Evolutionary conservation across 2,329 filamentous ascomycete genomes (phyloP), one percentile per base, ranked within the genome.

Genomic region (Fonsecaea multimorphosa): DNA sequence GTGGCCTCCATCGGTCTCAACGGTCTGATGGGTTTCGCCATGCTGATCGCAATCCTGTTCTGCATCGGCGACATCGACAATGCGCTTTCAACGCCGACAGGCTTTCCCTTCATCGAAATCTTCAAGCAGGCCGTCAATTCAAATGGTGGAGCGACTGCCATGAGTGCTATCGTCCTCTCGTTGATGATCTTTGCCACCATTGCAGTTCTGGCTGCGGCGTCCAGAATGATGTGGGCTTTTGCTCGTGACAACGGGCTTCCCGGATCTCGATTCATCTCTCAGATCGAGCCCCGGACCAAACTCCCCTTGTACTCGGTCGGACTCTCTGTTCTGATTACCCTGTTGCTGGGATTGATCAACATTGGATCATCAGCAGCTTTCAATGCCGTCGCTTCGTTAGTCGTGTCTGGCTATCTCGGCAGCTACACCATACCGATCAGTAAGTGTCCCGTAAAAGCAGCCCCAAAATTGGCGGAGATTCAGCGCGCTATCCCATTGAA

Each of bases 331-430:
- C 12, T 68, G 11, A 59, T 62, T 54, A 61, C 60, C 24, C 29
- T 74, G 61, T 36, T 75, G 16, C 64, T 71, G 16, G 65, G 71
- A 2, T 62, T 75, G 3, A 72, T 73, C 34, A 63, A 73, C 16
- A 67, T 75, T 40, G 71, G 68, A 12, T 63, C 57, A 79, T 44
- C 74, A 78, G 49, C 75, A 6, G 84, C 83, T 3, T 84, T 86
- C 73, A 83, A 85, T 70, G 83, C 81, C 63, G 80, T 86, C 67
- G 78, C 83, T n/a, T 85, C 82, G 1, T 77, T 86, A 12, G 80
- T 80, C 29, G 78, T 84, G 58, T 81, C 78, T 36, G 80, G 82
- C 1, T 78, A 86, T 16, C 81, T 85, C 56, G 79, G 79, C 22
- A 83, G 82, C 19, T 86, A 86, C 70, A 78, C 85, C 60, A 76